Evolutionary conservation across 495 filamentous ascomycete genomes (phyloP).

Genomic region (Aspergillus kassunensis): DNA sequence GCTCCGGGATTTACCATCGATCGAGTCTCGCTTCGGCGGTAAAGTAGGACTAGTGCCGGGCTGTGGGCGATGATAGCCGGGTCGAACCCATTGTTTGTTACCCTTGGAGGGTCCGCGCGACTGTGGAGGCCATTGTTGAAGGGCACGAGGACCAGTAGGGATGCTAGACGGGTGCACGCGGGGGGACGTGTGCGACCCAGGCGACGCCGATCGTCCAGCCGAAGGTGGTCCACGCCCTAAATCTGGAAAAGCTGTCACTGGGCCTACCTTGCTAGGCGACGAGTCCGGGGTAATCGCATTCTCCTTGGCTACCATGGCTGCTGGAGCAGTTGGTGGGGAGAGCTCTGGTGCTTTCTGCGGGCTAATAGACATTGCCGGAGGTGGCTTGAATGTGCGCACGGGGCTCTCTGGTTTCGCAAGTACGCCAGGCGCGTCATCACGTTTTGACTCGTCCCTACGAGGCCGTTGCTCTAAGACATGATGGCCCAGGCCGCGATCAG

Average conservation of each 20-base stretch:
- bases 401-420: conserved; percentile 17
- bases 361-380: conserved; percentile 12
- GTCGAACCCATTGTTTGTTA: conserved; percentile 62
- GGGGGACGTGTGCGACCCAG: conserved; percentile 41
- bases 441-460: conserved; percentile 20
- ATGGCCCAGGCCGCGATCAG: conserved; percentile 27
- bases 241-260: conserved; percentile 25
- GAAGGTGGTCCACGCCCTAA: conserved; percentile 27
- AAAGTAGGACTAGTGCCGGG: conserved; percentile 25
- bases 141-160: conserved; percentile 56
- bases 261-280: conserved; percentile 18
- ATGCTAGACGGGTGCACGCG: conserved; percentile 51
- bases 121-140: conserved; percentile 35
- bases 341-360: conserved; percentile 23
- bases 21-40: conserved; percentile 35
- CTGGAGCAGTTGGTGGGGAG: conserved; percentile 42
- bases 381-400: conserved; percentile 17
- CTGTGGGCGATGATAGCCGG: conserved; percentile 34
- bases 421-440: conserved; percentile 15
- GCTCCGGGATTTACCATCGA: conserved; percentile 38
- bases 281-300: conserved; percentile 18
- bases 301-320: conserved; percentile 36
- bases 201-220: conserved; percentile 28
- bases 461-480: conserved; percentile 19
- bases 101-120: conserved; percentile 35